A percentile compares a stretch with the other conserved stretches of the same genome.
phyloP scores from a whole-genome alignment of 2,329 filamentous ascomycete genomes.

The Pseudocercospora fuligena region DNA sequence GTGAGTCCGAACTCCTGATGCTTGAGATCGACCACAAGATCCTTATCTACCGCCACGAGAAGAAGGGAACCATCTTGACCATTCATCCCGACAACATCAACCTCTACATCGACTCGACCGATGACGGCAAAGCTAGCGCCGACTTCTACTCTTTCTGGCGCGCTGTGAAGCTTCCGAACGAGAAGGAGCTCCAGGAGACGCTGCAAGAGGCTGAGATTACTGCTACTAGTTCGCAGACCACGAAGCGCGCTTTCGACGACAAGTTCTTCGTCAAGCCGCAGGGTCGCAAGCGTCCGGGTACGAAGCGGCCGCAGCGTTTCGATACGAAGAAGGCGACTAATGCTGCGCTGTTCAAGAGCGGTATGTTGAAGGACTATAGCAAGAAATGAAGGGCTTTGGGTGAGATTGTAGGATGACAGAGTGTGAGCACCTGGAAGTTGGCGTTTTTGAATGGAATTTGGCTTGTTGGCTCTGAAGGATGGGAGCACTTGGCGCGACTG shows the following conservation, averaged over 20 bases:
- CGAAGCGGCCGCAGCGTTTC: not conserved
- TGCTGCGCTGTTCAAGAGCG: not conserved
- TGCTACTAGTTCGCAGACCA: not conserved
- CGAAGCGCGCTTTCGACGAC: not conserved
- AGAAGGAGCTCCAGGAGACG: not conserved
- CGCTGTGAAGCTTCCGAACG: not conserved
- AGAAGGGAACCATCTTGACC: not conserved
- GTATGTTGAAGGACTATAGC: not conserved
- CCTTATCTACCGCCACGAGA: not conserved
- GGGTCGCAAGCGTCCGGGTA: not conserved
- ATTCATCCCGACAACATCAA: not conserved
- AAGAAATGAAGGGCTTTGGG: not conserved
- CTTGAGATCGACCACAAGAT: not conserved
- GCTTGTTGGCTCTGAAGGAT: not conserved
- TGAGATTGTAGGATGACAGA: not conserved
- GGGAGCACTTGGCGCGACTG: not conserved
- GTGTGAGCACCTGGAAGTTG: not conserved
- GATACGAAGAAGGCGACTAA: not conserved
- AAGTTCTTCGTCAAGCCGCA: not conserved
- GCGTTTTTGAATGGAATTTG: not conserved
- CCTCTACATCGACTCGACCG: not conserved
- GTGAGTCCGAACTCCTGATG: not conserved
- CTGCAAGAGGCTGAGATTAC: not conserved
- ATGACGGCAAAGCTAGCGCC: not conserved
- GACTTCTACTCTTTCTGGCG: not conserved